phyloP scores from a whole-genome alignment of 306 rosid species.

The Malus asiatica region DNA sequence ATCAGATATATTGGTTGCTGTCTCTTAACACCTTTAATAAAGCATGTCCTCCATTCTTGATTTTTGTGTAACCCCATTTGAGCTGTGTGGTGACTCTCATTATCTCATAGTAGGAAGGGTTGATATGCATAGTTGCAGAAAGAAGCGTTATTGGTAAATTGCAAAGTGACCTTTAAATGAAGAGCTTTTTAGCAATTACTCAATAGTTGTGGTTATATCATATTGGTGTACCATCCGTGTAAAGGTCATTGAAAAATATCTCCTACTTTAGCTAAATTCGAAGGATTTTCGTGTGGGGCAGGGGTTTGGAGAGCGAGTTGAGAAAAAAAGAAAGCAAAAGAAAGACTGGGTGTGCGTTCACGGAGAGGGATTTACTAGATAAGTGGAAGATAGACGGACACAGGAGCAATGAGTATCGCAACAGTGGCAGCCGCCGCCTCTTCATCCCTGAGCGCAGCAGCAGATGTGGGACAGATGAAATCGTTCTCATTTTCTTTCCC shows the following conservation, averaged over 20 bases:
- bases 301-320: background rate
- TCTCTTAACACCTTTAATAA: too few species aligned
- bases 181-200: background rate
- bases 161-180: background rate
- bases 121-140: background rate
- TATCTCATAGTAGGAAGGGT: background rate
- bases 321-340: background rate
- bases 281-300: background rate
- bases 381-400: background rate
- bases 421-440: slow-evolving; percentile 5
- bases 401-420: slow-evolving; percentile 12
- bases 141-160: background rate
- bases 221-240: too few species aligned
- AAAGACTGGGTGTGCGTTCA: background rate
- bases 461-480: background rate
- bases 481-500: background rate
- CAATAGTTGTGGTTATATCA: background rate
- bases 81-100: background rate
- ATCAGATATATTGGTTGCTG: too few species aligned
- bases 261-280: background rate
- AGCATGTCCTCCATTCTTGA: too few species aligned
- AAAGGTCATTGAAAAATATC: too few species aligned
- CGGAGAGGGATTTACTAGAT: background rate
- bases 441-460: background rate
- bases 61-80: too few species aligned